Base-by-base conservation (phyloP, 2,329 filamentous ascomycete species). In the Alternaria arbusti region DNA sequence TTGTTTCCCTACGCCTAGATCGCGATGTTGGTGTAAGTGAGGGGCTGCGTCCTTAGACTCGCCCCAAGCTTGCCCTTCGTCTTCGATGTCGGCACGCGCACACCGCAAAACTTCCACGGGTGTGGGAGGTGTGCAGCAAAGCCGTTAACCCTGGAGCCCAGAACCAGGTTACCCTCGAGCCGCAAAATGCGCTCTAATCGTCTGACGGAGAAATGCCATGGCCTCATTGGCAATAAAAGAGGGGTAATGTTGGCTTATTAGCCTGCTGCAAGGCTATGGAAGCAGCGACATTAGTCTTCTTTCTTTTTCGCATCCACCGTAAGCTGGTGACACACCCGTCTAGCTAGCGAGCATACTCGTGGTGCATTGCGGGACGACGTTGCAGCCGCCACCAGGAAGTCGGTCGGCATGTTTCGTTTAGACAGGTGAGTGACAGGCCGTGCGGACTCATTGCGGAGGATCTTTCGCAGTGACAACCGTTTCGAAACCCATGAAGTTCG, bases 211-310 rank as follows among this genome's bases (percentile, higher is more conserved):
- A 23, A 22, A 50, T 61, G 59, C 43, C 63, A 68, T 68, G 23
- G 32, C 50, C 52, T 45, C 51, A 67, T 67, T 46, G 63, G 68
- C 56, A 65, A 65, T 60, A 55, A 61, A 63, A 55, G 68, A 72
- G 67, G 67, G 65, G 66, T 61, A 65, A 72, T 67, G 65, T 72
- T 71, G 69, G 66, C 60, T 61, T 49, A 17, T 69, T 71, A 70
- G 68, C 44, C 32, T 63, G 32, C 68, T 75, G 74, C 73, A 74
- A 54, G 69, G 54, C 65, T 61, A 45, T 69, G 61, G 64, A 73
- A 67, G 52, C 6, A 65, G 70, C 63, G 61, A 67, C 62, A 71
- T 75, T 73, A 70, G 70, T 64, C 65, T 40, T 54, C 64, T 59
- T 67, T 68, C 51, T 59, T 65, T 63, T 62, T 58, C 44, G 45